These are phyloP conservation scores for Aspergillus baeticus DNA, from an alignment of 495 filamentous ascomycete species.

Conservation along the genomic window DNA sequence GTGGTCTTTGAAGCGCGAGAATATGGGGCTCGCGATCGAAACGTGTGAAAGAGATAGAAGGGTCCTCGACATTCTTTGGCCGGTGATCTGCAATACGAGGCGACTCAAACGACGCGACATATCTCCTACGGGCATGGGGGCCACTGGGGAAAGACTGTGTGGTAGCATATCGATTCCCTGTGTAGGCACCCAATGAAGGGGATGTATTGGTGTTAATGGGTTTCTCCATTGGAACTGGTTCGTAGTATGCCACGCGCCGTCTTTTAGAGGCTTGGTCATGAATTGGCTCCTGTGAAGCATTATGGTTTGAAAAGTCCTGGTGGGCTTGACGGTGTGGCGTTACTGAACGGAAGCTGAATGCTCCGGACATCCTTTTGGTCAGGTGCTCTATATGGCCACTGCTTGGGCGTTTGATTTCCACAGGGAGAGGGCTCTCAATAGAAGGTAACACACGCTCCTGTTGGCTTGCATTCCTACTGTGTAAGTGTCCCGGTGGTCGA, in stretches of 20 bases:
- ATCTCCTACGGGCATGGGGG: slow-evolving; percentile 24
- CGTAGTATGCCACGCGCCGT: slow-evolving; percentile 31
- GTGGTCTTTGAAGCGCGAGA: slow-evolving; percentile 17
- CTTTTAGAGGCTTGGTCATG: slow-evolving; percentile 30
- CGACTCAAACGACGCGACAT: slow-evolving; percentile 19
- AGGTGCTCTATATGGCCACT: slow-evolving; percentile 30
- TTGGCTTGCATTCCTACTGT: slow-evolving; percentile 20
- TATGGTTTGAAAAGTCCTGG: slow-evolving; percentile 18
- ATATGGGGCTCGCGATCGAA: slow-evolving; percentile 18
- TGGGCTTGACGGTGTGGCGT: slow-evolving; percentile 26
- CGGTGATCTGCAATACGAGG: slow-evolving; percentile 16
- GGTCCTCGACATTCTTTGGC: slow-evolving; percentile 13
- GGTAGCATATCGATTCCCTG: slow-evolving; percentile 17
- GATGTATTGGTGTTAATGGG: slow-evolving; percentile 11
- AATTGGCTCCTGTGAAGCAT: slow-evolving; percentile 11
- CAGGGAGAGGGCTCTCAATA: slow-evolving; percentile 34
- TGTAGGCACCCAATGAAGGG: slow-evolving; percentile 10
- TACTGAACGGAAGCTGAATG: slow-evolving; percentile 32
- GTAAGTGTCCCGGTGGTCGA: slow-evolving; percentile 17
- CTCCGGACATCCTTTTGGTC: slow-evolving; percentile 33
- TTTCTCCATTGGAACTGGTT: slow-evolving; percentile 11
- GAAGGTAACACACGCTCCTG: slow-evolving; percentile 41
- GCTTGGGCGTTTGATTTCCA: slow-evolving; percentile 28
- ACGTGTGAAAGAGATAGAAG: slow-evolving; percentile 12
- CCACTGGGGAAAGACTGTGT: slow-evolving; percentile 20